phyloP scores from a whole-genome alignment of 805 yeast species.

The Wickerhamiella brachini region DNA sequence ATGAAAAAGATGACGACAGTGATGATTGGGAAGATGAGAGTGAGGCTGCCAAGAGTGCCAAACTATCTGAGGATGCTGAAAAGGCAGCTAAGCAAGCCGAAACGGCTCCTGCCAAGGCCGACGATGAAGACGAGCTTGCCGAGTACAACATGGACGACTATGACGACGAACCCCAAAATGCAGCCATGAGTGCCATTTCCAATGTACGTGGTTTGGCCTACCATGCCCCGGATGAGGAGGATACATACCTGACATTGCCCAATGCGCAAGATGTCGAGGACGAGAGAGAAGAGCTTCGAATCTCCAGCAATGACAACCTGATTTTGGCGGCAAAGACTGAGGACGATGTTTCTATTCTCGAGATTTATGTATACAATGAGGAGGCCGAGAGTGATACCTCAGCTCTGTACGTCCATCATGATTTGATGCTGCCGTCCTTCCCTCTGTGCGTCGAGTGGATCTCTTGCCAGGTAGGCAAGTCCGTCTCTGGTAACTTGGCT shows the following conservation, averaged over 20 bases:
- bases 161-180: conserved; percentile 40
- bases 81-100: conserved; percentile 2
- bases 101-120: conserved; percentile 5
- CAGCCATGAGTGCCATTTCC: conserved; percentile 34
- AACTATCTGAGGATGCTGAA: conserved; percentile 2
- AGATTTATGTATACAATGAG: conserved; percentile 89
- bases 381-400: conserved; percentile 55
- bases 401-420: conserved; percentile 86
- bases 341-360: conserved; percentile 84
- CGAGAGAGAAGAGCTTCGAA: conserved; percentile 72
- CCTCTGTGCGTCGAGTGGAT: conserved; percentile 96
- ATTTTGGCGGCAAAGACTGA: conserved; percentile 88
- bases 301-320: conserved; percentile 81
- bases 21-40: conserved; percentile 23
- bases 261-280: conserved; percentile 51
- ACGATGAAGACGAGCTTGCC: conserved; percentile 60
- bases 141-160: conserved; percentile 26
- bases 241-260: conserved; percentile 41
- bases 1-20: conserved; percentile 1
- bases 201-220: conserved; percentile 29
- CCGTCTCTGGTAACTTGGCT: conserved; percentile 71
- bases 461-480: conserved; percentile 42
- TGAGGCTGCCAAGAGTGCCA: conserved; percentile 10
- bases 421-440: conserved; percentile 90
- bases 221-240: conserved; percentile 33